These are phyloP conservation scores for Tricholomella constricta DNA, from an alignment of 768 basidiomycete genomes.

Conservation along the genomic window DNA sequence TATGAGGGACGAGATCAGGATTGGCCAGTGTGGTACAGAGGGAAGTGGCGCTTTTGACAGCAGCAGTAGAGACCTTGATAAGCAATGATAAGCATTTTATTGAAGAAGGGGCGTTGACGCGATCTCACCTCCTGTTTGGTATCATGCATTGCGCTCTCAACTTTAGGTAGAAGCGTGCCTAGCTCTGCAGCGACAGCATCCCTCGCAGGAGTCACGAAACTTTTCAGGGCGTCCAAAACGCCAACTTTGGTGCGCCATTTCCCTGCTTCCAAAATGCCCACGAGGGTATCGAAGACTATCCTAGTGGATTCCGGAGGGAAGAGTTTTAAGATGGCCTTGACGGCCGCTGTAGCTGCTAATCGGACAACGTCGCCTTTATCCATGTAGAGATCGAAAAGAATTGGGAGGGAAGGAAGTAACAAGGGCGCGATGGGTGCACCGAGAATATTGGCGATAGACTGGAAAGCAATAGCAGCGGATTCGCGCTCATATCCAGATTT, in stretches of 20 bases:
- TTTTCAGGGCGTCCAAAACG: conserved; percentile 82
- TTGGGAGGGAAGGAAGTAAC: conserved; percentile 73
- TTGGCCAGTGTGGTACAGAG: conserved; percentile 92
- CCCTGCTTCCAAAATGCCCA: conserved; percentile 74
- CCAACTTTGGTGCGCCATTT: conserved; percentile 98
- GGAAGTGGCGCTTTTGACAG: conserved; percentile 85
- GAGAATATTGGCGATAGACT: conserved; percentile 68
- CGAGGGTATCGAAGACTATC: conserved; percentile 66
- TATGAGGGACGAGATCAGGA: conserved; percentile 88
- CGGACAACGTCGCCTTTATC: conserved; percentile 96
- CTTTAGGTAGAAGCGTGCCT: conserved; percentile 77
- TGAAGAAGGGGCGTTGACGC: neutral
- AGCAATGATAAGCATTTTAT: conserved; percentile 3
- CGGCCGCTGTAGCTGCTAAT: conserved; percentile 72
- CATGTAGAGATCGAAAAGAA: conserved; percentile 82
- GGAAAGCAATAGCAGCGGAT: conserved; percentile 80
- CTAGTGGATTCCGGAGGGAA: conserved; percentile 82
- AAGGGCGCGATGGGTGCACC: conserved; percentile 74
- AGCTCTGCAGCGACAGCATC: conserved; percentile 84
- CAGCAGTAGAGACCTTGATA: conserved; percentile 79
- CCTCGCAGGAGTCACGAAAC: conserved; percentile 65
- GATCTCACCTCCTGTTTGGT: conserved; percentile 85
- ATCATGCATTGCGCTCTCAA: conserved; percentile 93
- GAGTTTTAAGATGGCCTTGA: conserved; percentile 82
- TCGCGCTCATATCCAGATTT: conserved; percentile 90